Evolutionary conservation across 345 rosid species (phyloP), one percentile per base, ranked within the genome.

Genomic region (Gossypium ekmanianum): DNA sequence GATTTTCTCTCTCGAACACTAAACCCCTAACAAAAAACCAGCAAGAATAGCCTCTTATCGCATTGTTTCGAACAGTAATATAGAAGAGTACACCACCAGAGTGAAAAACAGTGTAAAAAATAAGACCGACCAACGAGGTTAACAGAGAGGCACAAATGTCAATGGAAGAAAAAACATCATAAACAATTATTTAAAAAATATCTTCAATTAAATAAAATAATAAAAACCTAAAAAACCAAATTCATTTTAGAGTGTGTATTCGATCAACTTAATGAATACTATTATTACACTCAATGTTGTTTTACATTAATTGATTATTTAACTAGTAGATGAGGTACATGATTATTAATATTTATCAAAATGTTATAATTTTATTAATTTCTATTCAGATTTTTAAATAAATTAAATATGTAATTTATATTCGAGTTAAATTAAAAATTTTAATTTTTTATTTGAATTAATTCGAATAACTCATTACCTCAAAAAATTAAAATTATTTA

Each of bases 21-120:
- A 10, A 54, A 17, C 74, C 69, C 74, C 57, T 47, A 87, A 87
- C 85, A 89, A 86, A 82, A 27, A 66, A 3, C 34, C 65, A 18
- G 78, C 76, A 75, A 73, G 55, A 71, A 61, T 11, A 12, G 64
- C 7, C 55, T 16, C 27, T 48, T 72, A 65, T 58, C 75, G 24
- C 10, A 45, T 17, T 12, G 55, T 47, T 64, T 10, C 39, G 13
- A 34, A 69, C 78, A 55, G 76, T 48, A 12, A 71, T 45, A 75
- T 43, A 72, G 71, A 81, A 72, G 71, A 81, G 69, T 66, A 58
- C 27, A 54, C 34, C 29, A 24, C 78, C 64, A 34, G 68, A 68
- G 63, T 52, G 52, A 52, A 55, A 58, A 55, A 73, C 76, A 71
- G 56, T 34, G 76, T 55, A 58, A 81, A 76, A 76, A 58, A 4